Evolutionary conservation across 1,139 yeast genomes (phyloP).

Genomic region (Yamadazyma dushanensis): DNA sequence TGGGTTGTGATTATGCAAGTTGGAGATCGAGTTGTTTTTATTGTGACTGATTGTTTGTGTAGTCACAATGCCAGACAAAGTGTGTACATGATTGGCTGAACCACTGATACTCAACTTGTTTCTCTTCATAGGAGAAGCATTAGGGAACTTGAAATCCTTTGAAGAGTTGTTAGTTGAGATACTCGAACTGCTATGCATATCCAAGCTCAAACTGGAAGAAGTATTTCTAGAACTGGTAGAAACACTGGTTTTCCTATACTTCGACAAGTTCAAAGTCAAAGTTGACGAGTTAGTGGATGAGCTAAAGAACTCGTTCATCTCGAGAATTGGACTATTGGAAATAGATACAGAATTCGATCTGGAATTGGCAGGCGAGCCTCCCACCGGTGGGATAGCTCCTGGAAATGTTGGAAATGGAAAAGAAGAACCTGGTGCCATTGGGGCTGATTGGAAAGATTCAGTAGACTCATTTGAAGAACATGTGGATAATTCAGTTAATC

Average conservation of each 20-base stretch:
- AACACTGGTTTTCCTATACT: conserved; percentile 6
- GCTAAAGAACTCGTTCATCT: conserved; percentile 16
- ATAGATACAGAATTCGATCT: conserved; percentile 12
- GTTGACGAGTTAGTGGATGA: conserved; percentile 6
- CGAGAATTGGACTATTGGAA: conserved; percentile 18
- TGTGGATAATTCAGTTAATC: conserved; percentile 19
- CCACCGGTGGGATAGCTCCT: background rate
- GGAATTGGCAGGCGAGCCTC: background rate
- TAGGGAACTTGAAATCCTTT: conserved; percentile 14
- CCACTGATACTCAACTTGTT: conserved; percentile 5
- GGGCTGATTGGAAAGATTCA: conserved; percentile 11
- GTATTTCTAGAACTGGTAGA: background rate
- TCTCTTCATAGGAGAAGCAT: conserved; percentile 6
- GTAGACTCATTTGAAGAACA: conserved; percentile 19
- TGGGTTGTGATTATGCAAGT: conserved; percentile 4
- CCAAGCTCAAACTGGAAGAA: conserved; percentile 1
- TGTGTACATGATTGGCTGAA: background rate
- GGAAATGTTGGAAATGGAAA: conserved; percentile 1
- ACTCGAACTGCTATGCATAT: background rate
- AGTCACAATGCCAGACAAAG: background rate
- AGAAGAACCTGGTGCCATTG: background rate
- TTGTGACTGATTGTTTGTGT: conserved; percentile 2
- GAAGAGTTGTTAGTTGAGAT: conserved; percentile 1
- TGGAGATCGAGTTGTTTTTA: conserved; percentile 7
- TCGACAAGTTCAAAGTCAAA: conserved; percentile 11